These are phyloP conservation scores for Colletotrichum sp. DNA, from an alignment of 2,329 filamentous ascomycete genomes.

Conservation along the genomic window DNA sequence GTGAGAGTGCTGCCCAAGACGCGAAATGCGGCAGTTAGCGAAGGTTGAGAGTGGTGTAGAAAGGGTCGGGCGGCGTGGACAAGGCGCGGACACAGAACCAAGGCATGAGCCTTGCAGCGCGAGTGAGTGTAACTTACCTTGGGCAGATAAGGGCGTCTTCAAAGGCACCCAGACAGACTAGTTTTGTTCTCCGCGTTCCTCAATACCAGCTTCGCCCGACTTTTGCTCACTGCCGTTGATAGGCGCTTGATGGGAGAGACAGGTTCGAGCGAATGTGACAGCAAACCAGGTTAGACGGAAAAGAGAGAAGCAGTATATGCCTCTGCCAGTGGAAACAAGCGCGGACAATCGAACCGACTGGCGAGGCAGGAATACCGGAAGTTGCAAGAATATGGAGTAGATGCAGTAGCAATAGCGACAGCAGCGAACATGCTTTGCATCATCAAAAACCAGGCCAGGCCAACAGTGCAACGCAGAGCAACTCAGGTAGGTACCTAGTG, in stretches of 20 bases:
- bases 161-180: neutral
- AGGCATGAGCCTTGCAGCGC: neutral
- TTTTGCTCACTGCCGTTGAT: neutral
- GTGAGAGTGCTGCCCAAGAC: slow-evolving; percentile 17
- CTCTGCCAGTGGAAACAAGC: neutral
- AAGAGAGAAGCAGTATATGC: neutral
- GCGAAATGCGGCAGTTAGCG: neutral
- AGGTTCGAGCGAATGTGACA: neutral
- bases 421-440: slow-evolving; percentile 5
- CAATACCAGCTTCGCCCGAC: neutral
- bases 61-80: neutral
- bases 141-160: neutral
- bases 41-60: neutral
- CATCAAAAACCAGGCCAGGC: neutral
- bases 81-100: neutral
- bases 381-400: neutral
- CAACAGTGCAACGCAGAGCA: neutral
- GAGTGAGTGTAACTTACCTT: neutral
- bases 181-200: neutral
- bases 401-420: neutral
- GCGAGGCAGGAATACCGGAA: neutral
- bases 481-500: neutral
- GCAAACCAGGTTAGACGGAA: neutral
- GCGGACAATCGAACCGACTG: neutral
- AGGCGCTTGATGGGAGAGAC: neutral